A percentile compares a stretch with the other conserved stretches of the same genome.
These are phyloP conservation scores for Vararia minispora DNA, from an alignment of 768 basidiomycete genomes.

Conservation along the genomic window DNA sequence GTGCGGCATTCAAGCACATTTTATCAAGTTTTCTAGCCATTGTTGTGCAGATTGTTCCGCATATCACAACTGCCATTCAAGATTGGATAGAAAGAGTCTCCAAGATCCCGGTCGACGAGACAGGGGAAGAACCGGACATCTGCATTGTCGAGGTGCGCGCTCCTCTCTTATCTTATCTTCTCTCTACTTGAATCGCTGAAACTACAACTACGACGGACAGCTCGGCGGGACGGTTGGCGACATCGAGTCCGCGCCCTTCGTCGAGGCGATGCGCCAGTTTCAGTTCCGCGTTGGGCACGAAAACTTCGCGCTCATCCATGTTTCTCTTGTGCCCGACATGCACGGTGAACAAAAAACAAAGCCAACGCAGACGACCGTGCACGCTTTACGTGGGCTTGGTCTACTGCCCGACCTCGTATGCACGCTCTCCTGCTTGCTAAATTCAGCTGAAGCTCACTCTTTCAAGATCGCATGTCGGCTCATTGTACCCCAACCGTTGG, in stretches of 20 bases:
- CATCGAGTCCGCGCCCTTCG: slow-evolving; percentile 96
- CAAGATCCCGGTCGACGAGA: slow-evolving; percentile 89
- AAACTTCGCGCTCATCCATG: slow-evolving; percentile 95
- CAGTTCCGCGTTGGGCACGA: slow-evolving; percentile 95
- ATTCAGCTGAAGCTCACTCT: neutral
- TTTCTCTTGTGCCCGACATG: slow-evolving; percentile 96
- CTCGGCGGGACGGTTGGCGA: slow-evolving; percentile 98
- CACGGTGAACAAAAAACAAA: slow-evolving; percentile 99
- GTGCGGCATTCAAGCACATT: slow-evolving; percentile 26
- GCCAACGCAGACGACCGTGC: slow-evolving; percentile 94
- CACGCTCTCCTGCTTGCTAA: slow-evolving; percentile 3
- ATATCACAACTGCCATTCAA: slow-evolving; percentile 94
- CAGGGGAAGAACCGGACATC: slow-evolving; percentile 86
- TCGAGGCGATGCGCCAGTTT: slow-evolving; percentile 99
- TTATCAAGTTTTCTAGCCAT: neutral
- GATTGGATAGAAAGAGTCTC: slow-evolving; percentile 97
- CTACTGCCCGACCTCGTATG: slow-evolving; percentile 85
- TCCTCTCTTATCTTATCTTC: neutral
- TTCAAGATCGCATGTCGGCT: slow-evolving; percentile 86
- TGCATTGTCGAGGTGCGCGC: slow-evolving; percentile 86
- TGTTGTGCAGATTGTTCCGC: slow-evolving; percentile 83
- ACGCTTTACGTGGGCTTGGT: slow-evolving; percentile 86
- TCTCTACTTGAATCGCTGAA: neutral
- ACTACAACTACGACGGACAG: too few relatives aligned
- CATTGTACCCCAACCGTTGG: slow-evolving; percentile 69